Evolutionary conservation across 164 flowering plant genomes (phyloP).

Genomic region (Berberis vulgaris): DNA sequence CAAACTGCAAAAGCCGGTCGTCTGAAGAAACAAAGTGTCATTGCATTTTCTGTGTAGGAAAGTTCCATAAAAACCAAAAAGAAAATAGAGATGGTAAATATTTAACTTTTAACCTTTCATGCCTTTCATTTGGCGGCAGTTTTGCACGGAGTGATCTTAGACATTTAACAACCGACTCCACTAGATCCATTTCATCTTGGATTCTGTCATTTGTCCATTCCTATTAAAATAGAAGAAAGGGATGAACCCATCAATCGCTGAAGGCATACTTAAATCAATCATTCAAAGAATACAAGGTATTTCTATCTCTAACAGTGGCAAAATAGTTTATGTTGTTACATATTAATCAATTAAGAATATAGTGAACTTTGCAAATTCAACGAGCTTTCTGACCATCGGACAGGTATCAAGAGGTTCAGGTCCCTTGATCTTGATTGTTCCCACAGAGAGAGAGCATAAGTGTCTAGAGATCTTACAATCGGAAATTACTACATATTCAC

Average conservation of each 20-base stretch:
- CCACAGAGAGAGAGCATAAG: too few relatives aligned
- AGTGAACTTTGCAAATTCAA: background rate
- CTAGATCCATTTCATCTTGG: slow-evolving; percentile 66
- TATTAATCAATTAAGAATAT: background rate
- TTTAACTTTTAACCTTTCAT: slow-evolving; percentile 45
- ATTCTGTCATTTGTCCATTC: slow-evolving; percentile 65
- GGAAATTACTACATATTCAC: too few relatives aligned
- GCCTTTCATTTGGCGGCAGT: slow-evolving; percentile 55
- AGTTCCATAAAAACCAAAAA: background rate
- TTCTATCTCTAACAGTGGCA: too few relatives aligned
- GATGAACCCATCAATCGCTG: background rate
- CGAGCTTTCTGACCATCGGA: background rate
- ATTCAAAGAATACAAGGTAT: too few relatives aligned
- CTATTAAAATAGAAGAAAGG: slow-evolving; percentile 24
- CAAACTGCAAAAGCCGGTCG: slow-evolving; percentile 64
- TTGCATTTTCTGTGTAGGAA: background rate
- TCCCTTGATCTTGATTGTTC: background rate
- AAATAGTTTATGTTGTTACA: background rate
- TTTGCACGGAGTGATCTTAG: slow-evolving; percentile 57
- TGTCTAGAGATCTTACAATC: too few relatives aligned
- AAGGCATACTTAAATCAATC: too few relatives aligned
- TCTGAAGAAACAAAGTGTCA: slow-evolving; percentile 25
- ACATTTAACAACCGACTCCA: slow-evolving; percentile 60
- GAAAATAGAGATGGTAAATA: background rate
- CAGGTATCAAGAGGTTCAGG: background rate